Conservation (phyloP, 148 eudicot genomes). For the Diospyros lotus region DNA sequence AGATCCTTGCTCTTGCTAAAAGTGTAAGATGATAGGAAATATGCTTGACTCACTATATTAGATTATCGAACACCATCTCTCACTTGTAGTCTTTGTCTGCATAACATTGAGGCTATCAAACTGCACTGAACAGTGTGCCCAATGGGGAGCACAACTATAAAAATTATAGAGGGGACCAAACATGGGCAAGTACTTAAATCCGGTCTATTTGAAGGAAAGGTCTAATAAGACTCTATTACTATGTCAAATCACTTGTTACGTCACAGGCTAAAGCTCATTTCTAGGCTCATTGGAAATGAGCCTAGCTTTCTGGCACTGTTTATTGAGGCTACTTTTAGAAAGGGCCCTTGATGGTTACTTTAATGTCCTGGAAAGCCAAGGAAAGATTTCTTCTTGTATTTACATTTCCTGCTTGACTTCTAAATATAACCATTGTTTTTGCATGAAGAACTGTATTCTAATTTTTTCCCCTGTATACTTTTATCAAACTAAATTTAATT, state of each 20-base stretch:
- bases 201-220: background rate
- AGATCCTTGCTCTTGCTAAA: background rate
- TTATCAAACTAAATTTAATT: background rate
- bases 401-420: conserved; percentile 8
- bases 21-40: background rate
- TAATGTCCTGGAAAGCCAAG: background rate
- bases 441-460: background rate
- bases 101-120: background rate
- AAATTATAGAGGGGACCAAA: too few species aligned
- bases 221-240: background rate
- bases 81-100: background rate
- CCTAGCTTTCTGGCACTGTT: background rate
- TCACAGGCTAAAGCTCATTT: background rate
- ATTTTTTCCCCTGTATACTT: background rate
- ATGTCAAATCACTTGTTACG: background rate
- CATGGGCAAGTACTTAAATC: background rate
- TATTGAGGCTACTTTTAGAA: background rate
- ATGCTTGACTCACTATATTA: background rate
- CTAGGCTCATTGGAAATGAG: conserved; percentile 1
- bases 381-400: conserved; percentile 3
- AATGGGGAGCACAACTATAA: background rate
- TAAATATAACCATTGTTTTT: background rate
- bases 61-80: background rate
- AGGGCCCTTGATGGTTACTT: background rate
- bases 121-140: background rate